Evolutionary conservation across 2,329 filamentous ascomycete species (phyloP).

Genomic region (Coniochaeta ligniaria): DNA sequence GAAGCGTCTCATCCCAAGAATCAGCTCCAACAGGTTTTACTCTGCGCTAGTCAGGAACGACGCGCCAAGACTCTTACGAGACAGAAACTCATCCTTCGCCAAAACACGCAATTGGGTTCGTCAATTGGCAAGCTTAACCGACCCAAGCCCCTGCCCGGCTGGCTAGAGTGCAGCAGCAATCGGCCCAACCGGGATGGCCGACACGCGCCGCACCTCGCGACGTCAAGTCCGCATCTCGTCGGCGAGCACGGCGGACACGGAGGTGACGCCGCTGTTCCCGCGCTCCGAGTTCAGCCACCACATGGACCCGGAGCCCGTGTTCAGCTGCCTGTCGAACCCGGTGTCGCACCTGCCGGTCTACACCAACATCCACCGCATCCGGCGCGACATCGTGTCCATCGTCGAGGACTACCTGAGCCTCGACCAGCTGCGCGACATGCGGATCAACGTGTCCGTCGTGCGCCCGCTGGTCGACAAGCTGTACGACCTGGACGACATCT

Average conservation of each 20-base stretch:
- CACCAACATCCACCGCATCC: conserved; percentile 68
- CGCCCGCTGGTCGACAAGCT: conserved; percentile 78
- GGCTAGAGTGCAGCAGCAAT: background rate
- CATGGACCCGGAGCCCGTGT: conserved; percentile 33
- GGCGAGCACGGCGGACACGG: conserved; percentile 8
- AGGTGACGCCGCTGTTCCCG: conserved; percentile 27
- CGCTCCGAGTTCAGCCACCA: conserved; percentile 27
- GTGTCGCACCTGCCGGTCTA: conserved; percentile 65
- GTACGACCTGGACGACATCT: conserved; percentile 72
- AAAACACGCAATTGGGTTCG: background rate
- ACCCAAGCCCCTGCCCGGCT: too few relatives aligned
- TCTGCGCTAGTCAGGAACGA: background rate
- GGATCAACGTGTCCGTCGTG: conserved; percentile 75
- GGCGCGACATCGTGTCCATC: conserved; percentile 55
- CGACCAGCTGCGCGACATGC: conserved; percentile 71
- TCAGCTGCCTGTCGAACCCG: conserved; percentile 48
- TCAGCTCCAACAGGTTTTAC: background rate
- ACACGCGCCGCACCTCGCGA: background rate
- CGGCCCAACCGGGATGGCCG: background rate
- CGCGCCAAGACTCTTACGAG: background rate
- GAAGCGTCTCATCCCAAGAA: background rate
- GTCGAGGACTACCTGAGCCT: conserved; percentile 59
- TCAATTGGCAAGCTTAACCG: background rate
- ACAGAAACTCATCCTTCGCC: background rate
- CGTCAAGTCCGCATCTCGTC: background rate